Evolutionary conservation across 116 monocot species (phyloP).

Genomic region (Cymodocea nodosa): DNA sequence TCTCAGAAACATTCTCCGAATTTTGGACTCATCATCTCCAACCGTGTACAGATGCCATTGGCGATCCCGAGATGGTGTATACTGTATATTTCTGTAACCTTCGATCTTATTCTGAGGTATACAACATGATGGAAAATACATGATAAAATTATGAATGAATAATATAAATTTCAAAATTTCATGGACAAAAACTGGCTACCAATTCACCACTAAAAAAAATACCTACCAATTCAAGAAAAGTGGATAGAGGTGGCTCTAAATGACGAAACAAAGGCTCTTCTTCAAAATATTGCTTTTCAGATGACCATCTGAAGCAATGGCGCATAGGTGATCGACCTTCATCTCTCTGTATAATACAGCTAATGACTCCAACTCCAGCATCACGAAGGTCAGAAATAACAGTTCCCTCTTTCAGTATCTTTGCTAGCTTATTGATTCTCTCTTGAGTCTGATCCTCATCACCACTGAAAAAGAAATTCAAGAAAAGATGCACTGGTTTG

Average conservation of each 20-base stretch:
- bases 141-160: background rate
- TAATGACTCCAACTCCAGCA: constrained; percentile 60
- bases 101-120: constrained; percentile 74
- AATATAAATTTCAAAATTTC: background rate
- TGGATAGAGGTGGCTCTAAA: constrained; percentile 94
- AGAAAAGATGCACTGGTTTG: background rate
- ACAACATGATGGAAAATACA: constrained; percentile 2
- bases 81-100: constrained; percentile 66
- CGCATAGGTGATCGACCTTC: constrained; percentile 99
- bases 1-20: constrained; percentile 91
- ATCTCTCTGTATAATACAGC: constrained; percentile 98
- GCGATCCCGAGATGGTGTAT: constrained; percentile 91
- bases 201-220: background rate
- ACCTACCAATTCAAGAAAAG: constrained; percentile 91
- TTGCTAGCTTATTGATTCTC: constrained; percentile 83
- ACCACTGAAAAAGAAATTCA: constrained; percentile 42
- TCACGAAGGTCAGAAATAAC: constrained; percentile 46
- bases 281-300: constrained; percentile 62
- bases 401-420: constrained; percentile 66
- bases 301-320: constrained; percentile 85
- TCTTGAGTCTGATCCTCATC: constrained; percentile 99
- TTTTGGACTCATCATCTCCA: constrained; percentile 31
- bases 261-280: constrained; percentile 96
- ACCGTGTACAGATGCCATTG: constrained; percentile 97
- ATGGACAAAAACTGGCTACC: background rate